Base-by-base conservation (phyloP, 768 basidiomycete genomes). In the Mycena capillaripes region DNA sequence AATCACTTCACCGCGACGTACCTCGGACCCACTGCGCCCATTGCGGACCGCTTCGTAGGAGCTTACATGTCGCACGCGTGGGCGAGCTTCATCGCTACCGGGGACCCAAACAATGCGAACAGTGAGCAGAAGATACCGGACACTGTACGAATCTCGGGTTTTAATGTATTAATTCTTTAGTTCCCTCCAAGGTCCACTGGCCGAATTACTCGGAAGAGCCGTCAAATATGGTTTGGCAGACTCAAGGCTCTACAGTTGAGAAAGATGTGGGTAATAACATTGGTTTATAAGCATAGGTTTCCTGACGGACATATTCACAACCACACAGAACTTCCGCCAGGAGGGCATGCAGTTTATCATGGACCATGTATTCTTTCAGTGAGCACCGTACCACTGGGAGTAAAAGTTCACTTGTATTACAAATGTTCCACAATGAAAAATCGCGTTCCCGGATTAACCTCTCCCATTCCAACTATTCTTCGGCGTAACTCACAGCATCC, bases 1-100 rank as follows among this genome's bases (percentile, higher is more conserved):
- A 73, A 73, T 21, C 72, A 70, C 64, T 73, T 73, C 46, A 62
- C 72, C 23, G 68, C 68, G 32, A 73, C 72, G 2, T 73, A 69
- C 44, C 58, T 73, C 17, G 72, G 72, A 10, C 42, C 63, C 9
- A 44, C 46, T 3, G 72, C 72, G 17, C 72, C 72, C 9, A 70
- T 73, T 19, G 68, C 32, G 36, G 68, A 73, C 38, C 67, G 72
- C 34, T 73, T 73, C 59, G 63, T 73, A 9, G 72, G 68, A 14
- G 40, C 38, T 27, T 66, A 65, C 53, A 69, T 73, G 72, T 59
- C 72, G 16, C 46, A 63, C 10, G 40, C 68, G 19, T 73, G 72
- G 68, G 68, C 72, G 42, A 62, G 57, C 40, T 73, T 73, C 50
- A 66, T 69, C 27, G 72, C 72, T 46, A 70, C 72, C 19, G 68